A percentile compares a stretch with the other conserved stretches of the same genome.
phyloP scores from a whole-genome alignment of 495 filamentous ascomycete species.

The Hypoxylon fragiforme region DNA sequence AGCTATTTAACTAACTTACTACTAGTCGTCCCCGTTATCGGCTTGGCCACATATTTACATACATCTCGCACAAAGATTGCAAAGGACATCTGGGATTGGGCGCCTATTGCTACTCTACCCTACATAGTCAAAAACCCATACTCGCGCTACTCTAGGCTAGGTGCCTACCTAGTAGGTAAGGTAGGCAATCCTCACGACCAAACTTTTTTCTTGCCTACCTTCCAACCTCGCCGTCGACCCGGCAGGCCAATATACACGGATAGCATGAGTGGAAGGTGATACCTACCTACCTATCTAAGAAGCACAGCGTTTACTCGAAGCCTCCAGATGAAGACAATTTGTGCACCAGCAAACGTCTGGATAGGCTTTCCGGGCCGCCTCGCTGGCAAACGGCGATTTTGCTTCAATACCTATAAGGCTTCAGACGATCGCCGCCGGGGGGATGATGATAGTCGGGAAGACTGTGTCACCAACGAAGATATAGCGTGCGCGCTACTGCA shows the following conservation, averaged over 20 bases:
- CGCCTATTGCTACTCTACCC: background rate
- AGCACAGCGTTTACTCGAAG: no score
- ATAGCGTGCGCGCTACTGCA: slow-evolving; percentile 3
- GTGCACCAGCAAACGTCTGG: slow-evolving; percentile 15
- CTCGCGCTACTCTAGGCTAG: no score
- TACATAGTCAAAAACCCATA: no score
- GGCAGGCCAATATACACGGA: no score
- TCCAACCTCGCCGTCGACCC: no score
- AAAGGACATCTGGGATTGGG: background rate
- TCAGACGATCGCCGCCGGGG: background rate
- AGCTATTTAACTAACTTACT: no score
- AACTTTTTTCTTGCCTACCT: no score
- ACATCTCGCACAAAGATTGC: slow-evolving; percentile 4
- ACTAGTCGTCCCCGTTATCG: slow-evolving; percentile 16
- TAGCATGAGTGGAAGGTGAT: no score
- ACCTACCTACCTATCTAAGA: no score
- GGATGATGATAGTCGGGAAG: slow-evolving; percentile 2
- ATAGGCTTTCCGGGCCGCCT: slow-evolving; percentile 6
- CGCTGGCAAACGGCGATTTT: background rate
- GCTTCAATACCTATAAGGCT: background rate
- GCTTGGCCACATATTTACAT: slow-evolving; percentile 6
- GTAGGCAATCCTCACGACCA: no score
- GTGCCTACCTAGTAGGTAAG: no score
- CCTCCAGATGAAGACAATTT: background rate
- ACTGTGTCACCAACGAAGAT: background rate